Evolutionary conservation across 1,284 basidiomycete genomes (phyloP), one percentile per base, ranked within the genome.

Genomic region (Apiotrichum porosum): DNA sequence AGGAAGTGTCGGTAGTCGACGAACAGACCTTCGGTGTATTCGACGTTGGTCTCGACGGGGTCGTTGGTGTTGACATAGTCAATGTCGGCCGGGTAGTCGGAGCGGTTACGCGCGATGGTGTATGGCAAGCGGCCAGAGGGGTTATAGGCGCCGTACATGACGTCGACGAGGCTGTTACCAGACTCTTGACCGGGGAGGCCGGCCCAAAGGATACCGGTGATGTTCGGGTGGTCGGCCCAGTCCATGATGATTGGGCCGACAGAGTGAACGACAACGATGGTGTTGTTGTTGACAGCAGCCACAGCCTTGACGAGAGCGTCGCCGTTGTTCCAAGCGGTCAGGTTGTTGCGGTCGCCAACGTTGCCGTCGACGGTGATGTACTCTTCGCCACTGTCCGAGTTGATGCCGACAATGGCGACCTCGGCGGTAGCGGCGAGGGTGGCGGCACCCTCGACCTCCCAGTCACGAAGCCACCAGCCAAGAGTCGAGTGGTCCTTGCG

Each of bases 1-100:
- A 88, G 84, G 65, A 90, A 90, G 65, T 82, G 80, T 26, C 85
- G 76, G 66, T 88, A 88, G 71, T 88, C 87, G 62, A 89, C 83
- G 59, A 81, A 71, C 37, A 88, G 66, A 10, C 79, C 84, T 81
- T 89, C 87, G 5, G 75, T 80, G 67, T 88, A 75, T n/a, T 79
- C 66, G n/a, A 84, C 73, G 51, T 80, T 77, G 5, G 84, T 62
- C 53, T 69, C 46, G 39, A 59, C 18, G 22, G 60, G 59, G 6
- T 59, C 44, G 50, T 63, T 49, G 17, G 57, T 52, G 46, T 61
- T 57, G 76, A 87, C 86, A 54, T 74, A 70, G 49, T 66, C 48
- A 54, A 71, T 57, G 52, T 75, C 58, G 14, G 79, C 79, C 19
- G 78, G 69, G 67, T 89, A 92, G 66, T 92, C 88, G 23, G 70